Percentiles rank a stretch among this genome's conserved stretches.
phyloP scores from a whole-genome alignment of 768 basidiomycete species.

The Boletus eberwhitei region DNA sequence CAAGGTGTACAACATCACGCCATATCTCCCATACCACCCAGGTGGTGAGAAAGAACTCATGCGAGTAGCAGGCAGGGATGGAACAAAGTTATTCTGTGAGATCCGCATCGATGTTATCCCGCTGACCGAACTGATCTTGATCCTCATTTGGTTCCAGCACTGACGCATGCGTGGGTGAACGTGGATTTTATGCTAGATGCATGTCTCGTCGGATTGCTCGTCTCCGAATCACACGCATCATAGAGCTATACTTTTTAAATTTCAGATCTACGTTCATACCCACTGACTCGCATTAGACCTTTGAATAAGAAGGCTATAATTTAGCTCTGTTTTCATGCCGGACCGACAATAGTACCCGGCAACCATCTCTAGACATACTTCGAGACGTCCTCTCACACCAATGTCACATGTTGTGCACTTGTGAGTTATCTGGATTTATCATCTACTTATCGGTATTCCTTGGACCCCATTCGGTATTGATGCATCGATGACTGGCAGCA shows the following conservation, averaged over 20 bases:
- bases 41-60: slow-evolving; percentile 93
- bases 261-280: background rate
- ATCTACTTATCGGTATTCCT: background rate
- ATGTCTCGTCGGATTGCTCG: slow-evolving; percentile 88
- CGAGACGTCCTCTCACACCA: slow-evolving; percentile 5
- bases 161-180: slow-evolving; percentile 96
- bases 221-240: slow-evolving; percentile 57
- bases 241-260: slow-evolving; percentile 13
- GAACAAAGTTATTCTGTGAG: slow-evolving; percentile 91
- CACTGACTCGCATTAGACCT: background rate
- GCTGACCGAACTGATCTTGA: slow-evolving; percentile 2
- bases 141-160: slow-evolving; percentile 43
- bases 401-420: slow-evolving; percentile 3
- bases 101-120: background rate
- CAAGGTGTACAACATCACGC: slow-evolving; percentile 95
- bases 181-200: slow-evolving; percentile 93
- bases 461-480: background rate
- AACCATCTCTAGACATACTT: background rate
- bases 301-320: background rate
- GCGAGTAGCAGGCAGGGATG: slow-evolving; percentile 93
- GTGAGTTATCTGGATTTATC: background rate
- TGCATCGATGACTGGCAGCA: background rate
- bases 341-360: background rate
- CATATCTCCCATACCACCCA: slow-evolving; percentile 89
- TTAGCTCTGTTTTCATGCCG: background rate